Conservation (phyloP, 768 basidiomycete species). For the Boletus insuetus region DNA sequence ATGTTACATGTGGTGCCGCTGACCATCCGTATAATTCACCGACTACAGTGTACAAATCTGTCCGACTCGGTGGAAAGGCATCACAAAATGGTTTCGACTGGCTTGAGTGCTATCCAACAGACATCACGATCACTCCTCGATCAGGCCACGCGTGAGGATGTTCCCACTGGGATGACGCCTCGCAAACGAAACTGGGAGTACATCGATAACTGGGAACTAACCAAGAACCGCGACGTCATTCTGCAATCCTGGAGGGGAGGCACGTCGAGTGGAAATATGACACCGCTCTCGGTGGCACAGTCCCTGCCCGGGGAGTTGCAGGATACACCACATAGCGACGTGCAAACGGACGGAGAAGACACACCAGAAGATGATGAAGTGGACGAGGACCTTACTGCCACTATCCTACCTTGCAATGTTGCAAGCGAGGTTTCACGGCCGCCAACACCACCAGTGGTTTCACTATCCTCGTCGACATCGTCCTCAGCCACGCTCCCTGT, state of each 20-base stretch:
- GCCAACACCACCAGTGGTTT: conserved; percentile 27
- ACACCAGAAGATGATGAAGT: conserved; percentile 9
- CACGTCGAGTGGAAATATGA: conserved; percentile 31
- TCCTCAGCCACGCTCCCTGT: conserved; percentile 34
- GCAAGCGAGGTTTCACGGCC: conserved; percentile 11
- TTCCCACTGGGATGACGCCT: conserved; percentile 71
- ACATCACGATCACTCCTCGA: conserved; percentile 51
- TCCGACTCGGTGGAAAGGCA: conserved; percentile 42
- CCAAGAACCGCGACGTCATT: conserved; percentile 58
- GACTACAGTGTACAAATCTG: conserved; percentile 41
- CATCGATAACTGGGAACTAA: conserved; percentile 69
- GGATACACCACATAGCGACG: conserved; percentile 13
- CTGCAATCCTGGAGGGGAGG: conserved; percentile 50
- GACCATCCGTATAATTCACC: background rate
- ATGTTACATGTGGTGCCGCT: background rate
- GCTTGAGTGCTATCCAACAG: conserved; percentile 49
- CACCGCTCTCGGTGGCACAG: conserved; percentile 38
- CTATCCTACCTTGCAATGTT: conserved; percentile 7
- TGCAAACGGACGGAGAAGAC: conserved; percentile 24
- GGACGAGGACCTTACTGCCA: conserved; percentile 22
- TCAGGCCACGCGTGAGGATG: conserved; percentile 60
- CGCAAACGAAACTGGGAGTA: conserved; percentile 73
- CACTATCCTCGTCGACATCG: conserved; percentile 38
- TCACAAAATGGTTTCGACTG: conserved; percentile 38
- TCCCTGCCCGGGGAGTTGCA: conserved; percentile 32